Evolutionary conservation across 495 filamentous ascomycete genomes (phyloP), one percentile per base, ranked within the genome.

Genomic region (Bathelium albidoporum): DNA sequence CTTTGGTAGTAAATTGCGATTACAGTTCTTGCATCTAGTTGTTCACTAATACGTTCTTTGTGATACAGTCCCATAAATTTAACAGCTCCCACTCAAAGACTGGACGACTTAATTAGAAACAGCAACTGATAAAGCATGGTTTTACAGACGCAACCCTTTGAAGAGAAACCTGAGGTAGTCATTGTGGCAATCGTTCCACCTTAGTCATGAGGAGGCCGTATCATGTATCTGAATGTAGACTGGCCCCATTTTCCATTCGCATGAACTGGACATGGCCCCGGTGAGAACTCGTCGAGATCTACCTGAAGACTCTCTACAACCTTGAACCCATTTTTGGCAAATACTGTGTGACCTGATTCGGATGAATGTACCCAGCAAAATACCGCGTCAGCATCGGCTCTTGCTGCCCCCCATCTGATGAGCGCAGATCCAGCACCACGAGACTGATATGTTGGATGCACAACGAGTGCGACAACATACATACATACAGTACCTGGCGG

Each of bases 211-310:
- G 44, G 44, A 49, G 44, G 44, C 44, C 44, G 44, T 10, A 49
- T 49, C 44, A 49, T 49, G 44, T 49, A 49, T 49, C 44, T 49
- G 20, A 49, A 49, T 49, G 1, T 49, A n/a, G 44, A 1, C 44
- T 49, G 44, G 44, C 44, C 44, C 44, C 44, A 49, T 49, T 49
- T 49, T 49, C 44, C 14, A 49, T 49, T 2, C 20, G 44, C 44
- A 49, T 49, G 20, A 49, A 49, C 44, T 49, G 44, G 44, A 49
- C 44, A 49, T 49, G 44, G 44, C 44, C 44, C 44, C 44, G 44
- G 44, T 1, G 44, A 49, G 1, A 49, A 49, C 44, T 49, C 44
- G 1, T 49, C 44, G 5, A 49, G 44, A 49, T 49, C 44, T 49
- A 49, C 44, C 20, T 49, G 44, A 1, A 49, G 5, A 49, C 44